Evolutionary conservation across 1,139 yeast species (phyloP), one percentile per base, ranked within the genome.

Genomic region (Hansenula sp.): DNA sequence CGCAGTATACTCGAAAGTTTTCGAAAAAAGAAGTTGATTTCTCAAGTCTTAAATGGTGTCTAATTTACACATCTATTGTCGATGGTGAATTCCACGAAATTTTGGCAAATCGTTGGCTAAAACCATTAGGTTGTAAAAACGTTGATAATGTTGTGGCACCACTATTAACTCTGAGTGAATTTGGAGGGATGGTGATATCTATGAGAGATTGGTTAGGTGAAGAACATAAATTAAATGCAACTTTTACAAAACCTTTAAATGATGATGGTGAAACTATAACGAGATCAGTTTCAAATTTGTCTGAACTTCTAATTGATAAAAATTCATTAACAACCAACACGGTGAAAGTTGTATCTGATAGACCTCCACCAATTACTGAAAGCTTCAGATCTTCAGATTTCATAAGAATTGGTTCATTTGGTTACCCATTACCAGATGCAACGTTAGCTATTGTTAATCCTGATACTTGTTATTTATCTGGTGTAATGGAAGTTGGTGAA

Each of bases 121-220:
- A 83, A 47, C 97, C 97, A 3, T 65, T 92, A 43, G 98, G 98
- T 0, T 89, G 95, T 56, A 75, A 70, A 41, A 77, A 77, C 40
- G 84, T 95, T 0, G 75, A 84, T 32, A 79, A 80, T 44, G 87
- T 90, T 3, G 82, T 90, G 22, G 83, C 96, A 1, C 99, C 99
- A 0, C 77, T 94, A 73, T 68, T 94, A 35, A 86, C 97, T 0
- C 66, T 92, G 40, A 79, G 88, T 50, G 98, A 92, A 56, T 95
- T 89, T 56, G 98, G 98, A 27, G 99, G 99, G 3, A 87, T 92
- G 80, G 92, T 90, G 6, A 81, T 92, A 17, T 80, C 97, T 0
- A 75, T 89, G 73, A 72, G 95, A 50, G 99, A 92, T 59, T 90
- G 96, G 92, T 66, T 89, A 12, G 89, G 85, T 8, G 75, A 77